Conservation (phyloP, 371 early-diverging fungal species). For the Fennellomyces sp. region DNA sequence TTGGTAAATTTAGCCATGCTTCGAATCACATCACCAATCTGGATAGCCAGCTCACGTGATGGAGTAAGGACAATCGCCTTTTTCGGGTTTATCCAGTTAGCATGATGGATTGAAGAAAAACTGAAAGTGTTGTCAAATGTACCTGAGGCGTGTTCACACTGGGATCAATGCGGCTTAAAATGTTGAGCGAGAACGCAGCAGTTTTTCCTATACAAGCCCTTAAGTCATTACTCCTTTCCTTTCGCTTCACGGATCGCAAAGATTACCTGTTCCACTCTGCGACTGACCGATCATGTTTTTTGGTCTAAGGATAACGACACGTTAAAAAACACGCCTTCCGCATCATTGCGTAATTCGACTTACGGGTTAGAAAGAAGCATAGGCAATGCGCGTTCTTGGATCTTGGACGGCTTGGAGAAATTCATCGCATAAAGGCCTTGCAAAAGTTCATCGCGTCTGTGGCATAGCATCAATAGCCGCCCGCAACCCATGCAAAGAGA, state of each 20-base stretch:
- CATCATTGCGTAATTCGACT: constrained; percentile 5
- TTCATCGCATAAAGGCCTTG: constrained; percentile 95
- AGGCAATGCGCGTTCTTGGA: constrained; percentile 96
- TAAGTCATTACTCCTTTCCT: not conserved
- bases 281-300: constrained; percentile 54
- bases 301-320: constrained; percentile 20
- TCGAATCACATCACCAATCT: constrained; percentile 91
- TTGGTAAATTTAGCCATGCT: constrained; percentile 88
- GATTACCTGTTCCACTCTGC: constrained; percentile 50
- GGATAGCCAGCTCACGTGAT: constrained; percentile 96
- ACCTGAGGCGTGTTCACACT: constrained; percentile 50
- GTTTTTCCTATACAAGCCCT: constrained; percentile 76
- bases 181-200: constrained; percentile 93
- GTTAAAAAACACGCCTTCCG: not conserved
- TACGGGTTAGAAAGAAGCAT: constrained; percentile 78
- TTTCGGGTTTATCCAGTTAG: too few species aligned
- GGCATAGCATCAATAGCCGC: not conserved
- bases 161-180: constrained; percentile 77
- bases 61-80: constrained; percentile 93
- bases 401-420: constrained; percentile 91
- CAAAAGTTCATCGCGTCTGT: constrained; percentile 71
- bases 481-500: not conserved
- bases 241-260: not conserved
- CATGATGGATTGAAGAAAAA: not conserved
- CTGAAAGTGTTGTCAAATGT: not conserved